A percentile compares a stretch with the other conserved stretches of the same genome.
Evolutionary conservation across 129 eudicot genomes (phyloP).

Genomic region (Artemisia argyi): DNA sequence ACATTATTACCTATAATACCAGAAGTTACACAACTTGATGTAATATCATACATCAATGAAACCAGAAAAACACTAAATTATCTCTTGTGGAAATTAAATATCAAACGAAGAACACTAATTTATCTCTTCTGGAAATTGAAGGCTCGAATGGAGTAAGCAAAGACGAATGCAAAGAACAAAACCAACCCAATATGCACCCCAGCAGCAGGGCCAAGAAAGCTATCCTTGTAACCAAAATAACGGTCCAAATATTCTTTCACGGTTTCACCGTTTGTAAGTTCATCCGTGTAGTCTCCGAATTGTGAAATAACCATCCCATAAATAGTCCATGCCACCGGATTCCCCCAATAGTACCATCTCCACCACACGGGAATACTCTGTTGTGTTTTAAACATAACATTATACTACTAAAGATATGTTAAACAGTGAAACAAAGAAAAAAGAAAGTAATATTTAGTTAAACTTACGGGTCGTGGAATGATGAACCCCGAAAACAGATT

Average conservation of each 20-base stretch:
- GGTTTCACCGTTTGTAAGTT: neutral
- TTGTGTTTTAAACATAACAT: neutral
- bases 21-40: slow-evolving; percentile 14
- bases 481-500: slow-evolving; percentile 45
- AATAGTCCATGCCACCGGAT: slow-evolving; percentile 47
- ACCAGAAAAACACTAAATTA: neutral
- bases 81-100: slow-evolving; percentile 42
- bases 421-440: neutral
- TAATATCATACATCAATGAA: neutral
- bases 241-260: slow-evolving; percentile 31
- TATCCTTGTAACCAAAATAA: slow-evolving; percentile 31
- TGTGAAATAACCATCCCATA: slow-evolving; percentile 54
- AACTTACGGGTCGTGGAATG: slow-evolving; percentile 46
- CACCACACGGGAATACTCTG: slow-evolving; percentile 56
- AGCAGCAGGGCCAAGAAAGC: slow-evolving; percentile 29
- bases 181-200: slow-evolving; percentile 30
- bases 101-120: too few species aligned
- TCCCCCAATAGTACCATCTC: slow-evolving; percentile 49
- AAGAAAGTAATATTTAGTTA: neutral
- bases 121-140: slow-evolving; percentile 45
- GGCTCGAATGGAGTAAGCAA: slow-evolving; percentile 33
- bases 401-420: neutral
- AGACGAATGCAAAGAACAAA: slow-evolving; percentile 28
- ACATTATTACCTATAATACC: neutral
- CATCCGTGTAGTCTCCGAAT: slow-evolving; percentile 20